These are phyloP conservation scores for Isoetes taiwanensis DNA, from an alignment of 75 land plant genomes.

Conservation along the genomic window DNA sequence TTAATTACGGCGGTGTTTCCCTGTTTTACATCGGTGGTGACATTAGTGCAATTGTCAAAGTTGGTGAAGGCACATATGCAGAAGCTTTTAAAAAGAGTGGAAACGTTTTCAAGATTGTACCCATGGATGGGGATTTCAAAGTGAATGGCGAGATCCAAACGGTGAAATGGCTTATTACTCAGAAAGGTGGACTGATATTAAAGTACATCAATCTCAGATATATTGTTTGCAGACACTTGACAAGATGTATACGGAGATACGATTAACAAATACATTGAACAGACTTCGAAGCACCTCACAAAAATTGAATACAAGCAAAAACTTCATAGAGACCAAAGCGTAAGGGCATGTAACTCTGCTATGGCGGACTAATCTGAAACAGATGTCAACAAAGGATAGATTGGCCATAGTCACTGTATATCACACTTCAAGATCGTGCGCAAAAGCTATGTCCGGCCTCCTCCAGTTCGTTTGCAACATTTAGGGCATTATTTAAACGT, in stretches of 20 bases:
- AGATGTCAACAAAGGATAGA: too few species aligned
- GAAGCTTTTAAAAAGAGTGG: slow-evolving; percentile 77
- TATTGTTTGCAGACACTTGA: slow-evolving; percentile 52
- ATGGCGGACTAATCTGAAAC: too few species aligned
- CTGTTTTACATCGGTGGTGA: too few species aligned
- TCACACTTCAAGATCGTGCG: too few species aligned
- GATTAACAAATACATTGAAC: slow-evolving; percentile 63
- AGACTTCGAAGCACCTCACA: slow-evolving; percentile 24
- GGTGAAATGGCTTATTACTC: too few species aligned
- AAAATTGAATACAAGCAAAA: slow-evolving; percentile 29
- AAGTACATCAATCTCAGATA: too few species aligned
- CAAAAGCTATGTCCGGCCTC: too few species aligned
- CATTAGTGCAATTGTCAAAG: slow-evolving; percentile 33
- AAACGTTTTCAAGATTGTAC: slow-evolving; percentile 85
- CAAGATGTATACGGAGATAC: slow-evolving; percentile 67
- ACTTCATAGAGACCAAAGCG: slow-evolving; percentile 77
- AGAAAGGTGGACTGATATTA: too few species aligned
- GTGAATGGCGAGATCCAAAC: slow-evolving; percentile 95
- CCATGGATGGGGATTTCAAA: slow-evolving; percentile 71
- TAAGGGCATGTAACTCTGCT: too few species aligned
- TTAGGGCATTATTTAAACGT: too few species aligned
- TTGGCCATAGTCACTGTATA: too few species aligned
- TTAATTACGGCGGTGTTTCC: slow-evolving; percentile 27
- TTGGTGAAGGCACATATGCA: slow-evolving; percentile 98
- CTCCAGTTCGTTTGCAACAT: too few species aligned